Evolutionary conservation across 2,329 filamentous ascomycete species (phyloP), one percentile per base, ranked within the genome.

Genomic region (Ascochyta clinopodiicola): DNA sequence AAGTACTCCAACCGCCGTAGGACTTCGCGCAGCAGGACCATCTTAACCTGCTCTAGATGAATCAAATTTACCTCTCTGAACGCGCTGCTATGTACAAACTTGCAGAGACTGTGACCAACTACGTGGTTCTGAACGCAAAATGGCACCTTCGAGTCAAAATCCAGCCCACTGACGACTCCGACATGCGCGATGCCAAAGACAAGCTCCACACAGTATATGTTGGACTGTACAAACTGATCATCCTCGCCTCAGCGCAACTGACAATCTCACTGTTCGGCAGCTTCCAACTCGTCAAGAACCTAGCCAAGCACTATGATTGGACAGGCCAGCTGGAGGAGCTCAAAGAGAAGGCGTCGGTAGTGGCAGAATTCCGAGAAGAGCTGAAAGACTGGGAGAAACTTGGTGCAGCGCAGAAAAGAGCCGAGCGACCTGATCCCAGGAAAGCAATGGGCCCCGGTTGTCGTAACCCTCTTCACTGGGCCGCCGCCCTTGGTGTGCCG

Each of bases 381-480:
- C 51, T 58, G 47, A 45, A 46, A 25, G 36, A 44, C 24, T 50
- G 55, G n/a, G 22, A 54, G 22, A 51, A 56, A 35, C 32, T 35
- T 12, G n/a, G 15, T 17, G n/a, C 5, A 10, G 32, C 9, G 15
- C 9, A 35, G 15, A 54, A 25, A 13, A n/a, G 25, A 15, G 6
- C 25, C 12, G 12, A 27, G 21, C 24, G 32, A 13, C 17, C 29
- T 7, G 32, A 39, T 13, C 25, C 21, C 32, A 32, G 24, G 21
- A 56, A 50, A 9, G 24, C 45, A 6, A 58, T 58, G 48, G 63
- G 61, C 3, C 61, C 63, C 15, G 63, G 50, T 2, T 56, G 50
- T 2, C 59, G 59, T 3, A 66, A 66, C 24, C 55, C 61, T 6
- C 53, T 66, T 1, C 63, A 66, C 29, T 61, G 59, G 61, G 61